Evolutionary conservation across 192 early-diverging fungal genomes (phyloP), one percentile per base, ranked within the genome.

Genomic region (Coemansia guatemalensis): DNA sequence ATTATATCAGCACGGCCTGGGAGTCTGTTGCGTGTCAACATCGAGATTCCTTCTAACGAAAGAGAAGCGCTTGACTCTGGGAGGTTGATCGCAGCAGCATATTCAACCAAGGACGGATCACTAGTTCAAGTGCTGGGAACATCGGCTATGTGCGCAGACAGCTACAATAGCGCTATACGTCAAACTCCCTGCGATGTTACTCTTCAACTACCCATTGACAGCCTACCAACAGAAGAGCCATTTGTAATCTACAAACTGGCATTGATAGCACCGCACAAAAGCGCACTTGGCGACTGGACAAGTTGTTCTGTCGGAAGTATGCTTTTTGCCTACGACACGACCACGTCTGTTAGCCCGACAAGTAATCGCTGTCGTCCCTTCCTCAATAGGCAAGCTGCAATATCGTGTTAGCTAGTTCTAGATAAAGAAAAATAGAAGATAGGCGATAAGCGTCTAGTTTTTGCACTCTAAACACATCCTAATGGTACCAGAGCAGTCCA

Each of bases 401-500:
- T 58, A 39, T 14, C 22, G 8, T 17, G 20, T 58, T 22, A 25
- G 50, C 48, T 12, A 22, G 48, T 3, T 23, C 17, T 4, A 56
- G 2, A 1, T 23, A n/a, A 58, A 63, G 41, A 58, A 23, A 49
- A 26, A 23, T 26, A 60, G 12, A 29, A 68, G 54, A 52, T 33
- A 21, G 52, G 58, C 35, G 33, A 26, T 26, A 53, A 29, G 1
- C 7, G 9, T 27, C n/a, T 30, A 26, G 5, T 25, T 58, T 1
- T 48, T 67, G 53, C 1, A 41, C 55, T 54, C 26, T 56, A 21
- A 35, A 48, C 23, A 22, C 22, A 1, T 2, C 17, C 56, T 67
- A 79, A 59, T 65, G 53, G 33, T 61, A 59, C 78, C 78, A 81
- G 14, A 81, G 20, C 56, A 69, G 51, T 20, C 74, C 69, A 24